Evolutionary conservation across 1,139 yeast genomes (phyloP), one percentile per base, ranked within the genome.

Genomic region (Eremothecium gossypii): DNA sequence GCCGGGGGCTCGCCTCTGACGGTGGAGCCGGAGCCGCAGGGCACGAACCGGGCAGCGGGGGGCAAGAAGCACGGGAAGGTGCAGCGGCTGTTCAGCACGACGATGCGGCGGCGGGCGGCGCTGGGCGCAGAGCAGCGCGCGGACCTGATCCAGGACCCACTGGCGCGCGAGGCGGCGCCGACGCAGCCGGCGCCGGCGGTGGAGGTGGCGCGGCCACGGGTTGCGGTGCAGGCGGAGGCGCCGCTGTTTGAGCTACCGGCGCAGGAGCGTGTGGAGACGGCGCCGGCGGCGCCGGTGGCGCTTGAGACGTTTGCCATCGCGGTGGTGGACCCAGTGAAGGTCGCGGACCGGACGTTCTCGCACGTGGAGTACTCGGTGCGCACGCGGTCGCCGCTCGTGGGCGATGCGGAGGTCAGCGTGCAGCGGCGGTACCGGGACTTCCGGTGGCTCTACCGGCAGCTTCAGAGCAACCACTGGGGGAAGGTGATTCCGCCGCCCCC

Each of bases 401-500:
- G 65, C 13, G 52, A 58, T 7, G 62, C 64, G 2, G 69, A 70
- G 34, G 61, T 69, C 7, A 63, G 70, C 6, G 95, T 85, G 0
- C 71, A 83, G 4, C 70, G 96, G 55, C 72, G 96, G 49, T 86
- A 86, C 61, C 75, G 79, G 46, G 96, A 86, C 59, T 86, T 86
- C 63, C 68, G 82, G 49, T 69, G 97, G 97, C 71, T 91, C 26
- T 89, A 86, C 62, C 86, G 86, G 52, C 96, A 91, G 53, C 68
- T 91, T 29, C 86, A 84, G 56, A 76, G 76, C 50, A 85, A 82
- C 53, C 87, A 91, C 57, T 95, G 95, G 27, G 98, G 98, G 1
- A 70, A 75, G 45, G 82, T 93, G 33, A 80, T 93, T 26, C 98
- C 98, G 1, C 96, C 98, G 0, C 97, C 98, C 8, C 98, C 99